Evolutionary conservation across 176 grass and related monocot genomes (phyloP), one percentile per base, ranked within the genome.

Genomic region (Avena sativa): DNA sequence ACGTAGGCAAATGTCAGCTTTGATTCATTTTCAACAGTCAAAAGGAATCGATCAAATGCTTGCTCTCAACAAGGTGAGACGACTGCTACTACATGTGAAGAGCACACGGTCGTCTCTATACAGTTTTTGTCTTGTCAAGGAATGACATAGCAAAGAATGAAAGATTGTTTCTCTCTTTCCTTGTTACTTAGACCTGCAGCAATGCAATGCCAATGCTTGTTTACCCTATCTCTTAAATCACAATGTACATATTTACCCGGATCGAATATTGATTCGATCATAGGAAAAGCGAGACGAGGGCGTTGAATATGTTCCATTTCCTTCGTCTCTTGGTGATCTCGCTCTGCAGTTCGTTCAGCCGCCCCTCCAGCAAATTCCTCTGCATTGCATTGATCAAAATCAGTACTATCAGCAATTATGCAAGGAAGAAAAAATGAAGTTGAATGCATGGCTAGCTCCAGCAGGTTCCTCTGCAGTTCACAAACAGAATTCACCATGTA

Each of bases 241-340:
- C 49, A 76, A 76, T 76, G 55, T 46, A 9, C n/a, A 59, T 36
- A 69, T 38, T 12, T 8, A 36, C 47, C 25, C 52, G 9, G 15
- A 65, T 8, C 9, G 40, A 2, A 72, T 72, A 71, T 65, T 1
- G 30, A 20, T 47, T 55, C 1, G 0, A 70, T 95, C 91, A 95
- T 14, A 98, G 91, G 66, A 98, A 91, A 87, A 98, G 76, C 3
- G 92, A 85, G 50, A 95, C 81, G 10, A 98, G 81, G 16, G 96
- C 89, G 89, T 88, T 86, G 19, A 98, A 89, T 51, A 98, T 88
- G 44, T 77, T 92, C 80, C 86, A 90, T 34, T 83, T 92, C 28
- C 64, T 44, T 50, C 79, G 80, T 58, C 85, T 83, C 63, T 87
- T 71, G 59, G 65, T 67, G 68, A 94, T 78, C 4, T 86, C 72